phyloP scores from a whole-genome alignment of 2,329 filamentous ascomycete species.

The Trichoderma sp. region DNA sequence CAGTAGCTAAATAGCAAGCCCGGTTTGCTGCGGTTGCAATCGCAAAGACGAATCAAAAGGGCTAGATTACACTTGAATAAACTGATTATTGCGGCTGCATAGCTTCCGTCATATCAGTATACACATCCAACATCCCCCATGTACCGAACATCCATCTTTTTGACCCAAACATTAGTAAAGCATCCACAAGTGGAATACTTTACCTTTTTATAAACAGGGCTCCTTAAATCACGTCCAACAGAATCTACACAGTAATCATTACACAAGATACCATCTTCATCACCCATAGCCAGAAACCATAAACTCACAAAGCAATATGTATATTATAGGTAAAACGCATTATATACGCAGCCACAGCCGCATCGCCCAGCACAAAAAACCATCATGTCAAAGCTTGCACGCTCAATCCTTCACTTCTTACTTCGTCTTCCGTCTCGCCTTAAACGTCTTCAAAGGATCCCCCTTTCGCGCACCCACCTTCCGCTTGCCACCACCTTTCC shows the following conservation, averaged over 20 bases:
- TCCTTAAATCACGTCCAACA: no score
- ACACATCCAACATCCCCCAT: no score
- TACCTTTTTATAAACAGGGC: no score
- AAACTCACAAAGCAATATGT: neutral
- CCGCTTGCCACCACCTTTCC: slow-evolving; percentile 36
- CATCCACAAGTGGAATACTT: no score
- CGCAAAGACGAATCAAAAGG: no score
- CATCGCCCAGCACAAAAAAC: neutral
- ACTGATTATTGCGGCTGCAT: neutral
- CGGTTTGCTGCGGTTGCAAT: no score
- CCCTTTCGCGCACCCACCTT: slow-evolving; percentile 63
- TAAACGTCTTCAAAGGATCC: slow-evolving; percentile 90
- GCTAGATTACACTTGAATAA: no score
- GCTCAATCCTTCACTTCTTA: slow-evolving; percentile 14
- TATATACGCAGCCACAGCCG: neutral
- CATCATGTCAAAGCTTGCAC: neutral
- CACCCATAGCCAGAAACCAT: neutral
- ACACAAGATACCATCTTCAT: no score
- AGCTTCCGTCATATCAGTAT: neutral
- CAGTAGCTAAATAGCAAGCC: no score
- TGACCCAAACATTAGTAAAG: no score
- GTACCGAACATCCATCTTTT: no score
- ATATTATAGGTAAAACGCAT: neutral
- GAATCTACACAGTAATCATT: no score
- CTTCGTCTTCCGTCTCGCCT: slow-evolving; percentile 56